phyloP scores from a whole-genome alignment of 1,284 basidiomycete genomes.

The Wolfiporia cocos region DNA sequence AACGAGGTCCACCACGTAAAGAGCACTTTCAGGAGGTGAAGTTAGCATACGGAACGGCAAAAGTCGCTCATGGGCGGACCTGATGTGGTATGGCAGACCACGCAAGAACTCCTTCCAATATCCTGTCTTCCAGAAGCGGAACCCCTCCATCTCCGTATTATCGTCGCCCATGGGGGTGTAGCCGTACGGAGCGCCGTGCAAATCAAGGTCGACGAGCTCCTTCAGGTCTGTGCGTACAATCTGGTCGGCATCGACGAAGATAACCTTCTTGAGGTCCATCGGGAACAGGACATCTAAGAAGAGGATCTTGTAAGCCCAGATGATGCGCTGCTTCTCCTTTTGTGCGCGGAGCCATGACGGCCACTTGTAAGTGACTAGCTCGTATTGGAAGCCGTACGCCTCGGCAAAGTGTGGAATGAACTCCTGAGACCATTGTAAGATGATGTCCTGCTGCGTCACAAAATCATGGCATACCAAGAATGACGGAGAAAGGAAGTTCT shows the following conservation, averaged over 20 bases:
- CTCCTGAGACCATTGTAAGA: conserved; percentile 44
- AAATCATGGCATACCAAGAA: conserved; percentile 69
- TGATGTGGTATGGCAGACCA: conserved; percentile 88
- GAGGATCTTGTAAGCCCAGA: conserved; percentile 99
- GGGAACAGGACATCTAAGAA: conserved; percentile 99
- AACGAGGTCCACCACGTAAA: conserved; percentile 96
- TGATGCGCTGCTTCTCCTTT: conserved; percentile 95
- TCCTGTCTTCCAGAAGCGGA: conserved; percentile 96
- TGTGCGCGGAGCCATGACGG: conserved; percentile 96
- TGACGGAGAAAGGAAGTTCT: conserved; percentile 97
- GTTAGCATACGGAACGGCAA: not conserved
- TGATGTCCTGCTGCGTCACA: no score
- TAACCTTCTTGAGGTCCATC: conserved; percentile 96
- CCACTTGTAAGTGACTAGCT: conserved; percentile 98
- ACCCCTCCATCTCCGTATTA: conserved; percentile 92
- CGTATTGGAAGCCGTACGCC: conserved; percentile 92
- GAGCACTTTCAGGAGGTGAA: conserved; percentile 50
- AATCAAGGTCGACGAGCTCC: conserved; percentile 86
- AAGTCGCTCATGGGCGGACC: conserved; percentile 48
- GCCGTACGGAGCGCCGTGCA: conserved; percentile 88
- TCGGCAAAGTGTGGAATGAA: conserved; percentile 91
- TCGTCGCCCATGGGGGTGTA: conserved; percentile 99
- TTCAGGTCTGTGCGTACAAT: conserved; percentile 95
- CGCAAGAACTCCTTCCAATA: conserved; percentile 88
- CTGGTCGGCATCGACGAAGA: conserved; percentile 97